phyloP scores from a whole-genome alignment of 306 rosid genomes.

The Alnus rubra region DNA sequence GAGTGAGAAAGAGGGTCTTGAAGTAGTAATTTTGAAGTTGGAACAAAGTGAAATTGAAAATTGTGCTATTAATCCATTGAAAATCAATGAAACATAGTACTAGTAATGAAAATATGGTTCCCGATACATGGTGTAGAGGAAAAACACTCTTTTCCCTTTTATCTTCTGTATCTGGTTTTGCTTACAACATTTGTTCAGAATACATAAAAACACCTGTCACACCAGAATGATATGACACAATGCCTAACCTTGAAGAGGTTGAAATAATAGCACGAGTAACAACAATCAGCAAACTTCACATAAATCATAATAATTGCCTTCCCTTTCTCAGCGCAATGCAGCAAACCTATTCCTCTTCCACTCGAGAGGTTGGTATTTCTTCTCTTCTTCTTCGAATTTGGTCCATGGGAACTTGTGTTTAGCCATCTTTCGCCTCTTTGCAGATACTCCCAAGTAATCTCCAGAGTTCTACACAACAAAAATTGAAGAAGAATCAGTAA shows the following conservation, averaged over 20 bases:
- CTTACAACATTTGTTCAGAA: constrained; percentile 17
- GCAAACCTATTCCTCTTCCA: constrained; percentile 63
- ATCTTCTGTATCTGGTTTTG: constrained; percentile 4
- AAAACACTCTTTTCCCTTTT: background rate
- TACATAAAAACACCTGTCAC: constrained; percentile 10
- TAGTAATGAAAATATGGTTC: constrained; percentile 6
- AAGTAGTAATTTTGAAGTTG: background rate
- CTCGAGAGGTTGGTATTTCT: constrained; percentile 40
- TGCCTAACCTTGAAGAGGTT: constrained; percentile 8
- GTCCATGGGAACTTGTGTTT: constrained; percentile 76
- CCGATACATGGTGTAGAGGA: constrained; percentile 11
- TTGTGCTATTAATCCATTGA: constrained; percentile 10
- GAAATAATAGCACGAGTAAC: constrained; percentile 15
- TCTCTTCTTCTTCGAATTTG: constrained; percentile 39
- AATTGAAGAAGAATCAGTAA: background rate
- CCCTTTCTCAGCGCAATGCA: constrained; percentile 49
- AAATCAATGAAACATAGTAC: constrained; percentile 2
- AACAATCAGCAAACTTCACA: constrained; percentile 22
- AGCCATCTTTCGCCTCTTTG: constrained; percentile 60
- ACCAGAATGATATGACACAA: constrained; percentile 23
- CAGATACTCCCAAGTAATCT: constrained; percentile 62
- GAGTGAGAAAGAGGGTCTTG: too few species aligned
- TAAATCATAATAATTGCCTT: background rate
- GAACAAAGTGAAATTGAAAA: background rate
- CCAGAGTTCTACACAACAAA: constrained; percentile 49